phyloP scores from a whole-genome alignment of 2,329 filamentous ascomycete species.

The Penicillium nordicum region DNA sequence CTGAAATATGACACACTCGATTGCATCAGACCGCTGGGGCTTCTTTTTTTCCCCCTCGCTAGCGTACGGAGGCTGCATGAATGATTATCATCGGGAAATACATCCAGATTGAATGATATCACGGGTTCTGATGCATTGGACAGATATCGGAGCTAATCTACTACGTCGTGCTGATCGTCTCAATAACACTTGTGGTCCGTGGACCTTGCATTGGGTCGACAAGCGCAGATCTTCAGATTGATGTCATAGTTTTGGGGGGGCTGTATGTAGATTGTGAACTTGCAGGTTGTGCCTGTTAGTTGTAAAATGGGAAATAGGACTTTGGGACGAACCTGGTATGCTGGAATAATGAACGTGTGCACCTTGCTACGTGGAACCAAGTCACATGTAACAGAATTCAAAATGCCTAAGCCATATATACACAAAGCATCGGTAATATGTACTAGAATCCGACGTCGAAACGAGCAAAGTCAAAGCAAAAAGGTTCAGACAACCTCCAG shows the following conservation, averaged over 20 bases:
- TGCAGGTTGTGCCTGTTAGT: neutral
- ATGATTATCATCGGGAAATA: neutral
- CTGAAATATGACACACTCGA: neutral
- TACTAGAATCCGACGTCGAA: neutral
- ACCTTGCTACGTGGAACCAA: neutral
- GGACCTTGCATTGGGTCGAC: neutral
- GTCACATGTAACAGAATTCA: constrained; percentile 1
- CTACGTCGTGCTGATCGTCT: neutral
- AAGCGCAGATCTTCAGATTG: neutral
- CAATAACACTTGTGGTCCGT: neutral
- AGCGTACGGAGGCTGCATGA: neutral
- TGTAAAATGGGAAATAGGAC: neutral
- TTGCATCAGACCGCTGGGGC: neutral
- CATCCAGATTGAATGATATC: neutral
- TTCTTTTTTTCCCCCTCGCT: neutral
- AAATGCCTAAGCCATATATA: constrained; percentile 3
- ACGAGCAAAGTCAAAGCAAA: neutral
- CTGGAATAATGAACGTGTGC: neutral
- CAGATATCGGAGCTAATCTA: neutral
- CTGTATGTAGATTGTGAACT: neutral
- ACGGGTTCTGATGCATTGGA: neutral
- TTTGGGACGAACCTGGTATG: neutral
- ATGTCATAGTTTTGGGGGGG: neutral
- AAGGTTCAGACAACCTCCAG: neutral
- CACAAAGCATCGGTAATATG: constrained; percentile 2